Percentiles rank a stretch among this genome's conserved stretches.
Evolutionary conservation across 306 rosid species (phyloP).

Genomic region (Sphenostylis stenocarpa): DNA sequence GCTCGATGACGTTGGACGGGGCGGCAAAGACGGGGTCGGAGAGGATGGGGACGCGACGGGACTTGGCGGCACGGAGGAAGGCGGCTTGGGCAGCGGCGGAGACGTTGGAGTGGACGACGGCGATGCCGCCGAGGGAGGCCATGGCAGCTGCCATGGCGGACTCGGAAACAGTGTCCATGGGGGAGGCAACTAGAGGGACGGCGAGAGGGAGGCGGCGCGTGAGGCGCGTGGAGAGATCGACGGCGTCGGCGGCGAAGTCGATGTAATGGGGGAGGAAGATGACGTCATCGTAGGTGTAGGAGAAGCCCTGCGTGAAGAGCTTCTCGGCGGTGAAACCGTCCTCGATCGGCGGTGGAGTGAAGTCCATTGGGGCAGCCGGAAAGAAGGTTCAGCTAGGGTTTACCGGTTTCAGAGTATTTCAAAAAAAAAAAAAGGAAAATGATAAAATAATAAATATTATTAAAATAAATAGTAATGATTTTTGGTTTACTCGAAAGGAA

Average conservation of each 20-base stretch:
- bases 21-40: conserved; percentile 55
- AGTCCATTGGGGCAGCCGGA: conserved; percentile 30
- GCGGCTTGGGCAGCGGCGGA: conserved; percentile 55
- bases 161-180: conserved; percentile 92
- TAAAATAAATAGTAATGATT: neutral
- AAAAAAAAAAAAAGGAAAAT: neutral
- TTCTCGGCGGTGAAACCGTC: conserved; percentile 78
- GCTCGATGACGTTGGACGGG: conserved; percentile 43
- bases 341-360: conserved; percentile 49
- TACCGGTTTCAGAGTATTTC: neutral
- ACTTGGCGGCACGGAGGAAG: conserved; percentile 60
- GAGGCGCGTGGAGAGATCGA: conserved; percentile 56
- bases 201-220: conserved; percentile 60
- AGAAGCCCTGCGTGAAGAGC: conserved; percentile 80
- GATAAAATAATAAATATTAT: neutral
- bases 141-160: conserved; percentile 72
- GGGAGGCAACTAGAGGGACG: conserved; percentile 87
- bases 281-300: conserved; percentile 91
- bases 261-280: conserved; percentile 91
- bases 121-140: conserved; percentile 80
- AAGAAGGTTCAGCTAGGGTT: conserved; percentile 27
- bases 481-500: neutral
- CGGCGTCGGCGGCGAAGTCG: conserved; percentile 79
- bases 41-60: conserved; percentile 74
- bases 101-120: conserved; percentile 64